These are phyloP conservation scores for Cutaneotrichosporon curvatum DNA, from an alignment of 1,284 basidiomycete genomes.

Conservation along the genomic window DNA sequence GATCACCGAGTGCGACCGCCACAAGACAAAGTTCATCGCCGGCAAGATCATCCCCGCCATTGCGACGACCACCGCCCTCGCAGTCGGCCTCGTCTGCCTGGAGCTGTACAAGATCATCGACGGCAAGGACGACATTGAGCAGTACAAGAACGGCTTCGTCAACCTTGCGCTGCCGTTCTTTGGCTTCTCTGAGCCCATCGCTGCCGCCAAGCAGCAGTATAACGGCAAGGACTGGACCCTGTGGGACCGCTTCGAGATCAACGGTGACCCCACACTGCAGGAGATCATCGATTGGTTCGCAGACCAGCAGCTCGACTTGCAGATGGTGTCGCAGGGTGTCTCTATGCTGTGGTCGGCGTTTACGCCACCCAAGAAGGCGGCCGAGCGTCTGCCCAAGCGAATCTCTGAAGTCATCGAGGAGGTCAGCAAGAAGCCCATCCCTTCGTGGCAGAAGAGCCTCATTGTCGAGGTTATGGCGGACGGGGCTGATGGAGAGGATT, in stretches of 20 bases:
- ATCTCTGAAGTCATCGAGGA: slow-evolving; percentile 86
- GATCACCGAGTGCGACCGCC: slow-evolving; percentile 80
- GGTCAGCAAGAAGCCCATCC: slow-evolving; percentile 88
- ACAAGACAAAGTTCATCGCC: slow-evolving; percentile 96
- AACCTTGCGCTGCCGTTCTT: slow-evolving; percentile 98
- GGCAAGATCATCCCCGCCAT: slow-evolving; percentile 99
- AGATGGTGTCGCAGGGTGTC: slow-evolving; percentile 94
- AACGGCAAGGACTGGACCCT: slow-evolving; percentile 87
- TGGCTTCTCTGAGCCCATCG: slow-evolving; percentile 96
- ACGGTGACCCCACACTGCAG: slow-evolving; percentile 78
- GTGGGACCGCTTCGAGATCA: slow-evolving; percentile 95
- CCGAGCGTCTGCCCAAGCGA: slow-evolving; percentile 78
- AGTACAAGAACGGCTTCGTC: slow-evolving; percentile 98
- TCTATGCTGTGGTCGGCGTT: slow-evolving; percentile 98
- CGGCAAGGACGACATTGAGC: slow-evolving; percentile 83
- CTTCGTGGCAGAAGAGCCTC: slow-evolving; percentile 69
- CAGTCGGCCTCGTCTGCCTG: slow-evolving; percentile 89
- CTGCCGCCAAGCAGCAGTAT: slow-evolving; percentile 79
- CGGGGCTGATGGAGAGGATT: slow-evolving; percentile 73
- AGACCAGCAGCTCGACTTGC: slow-evolving; percentile 73
- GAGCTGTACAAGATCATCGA: slow-evolving; percentile 99
- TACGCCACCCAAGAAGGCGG: slow-evolving; percentile 79
- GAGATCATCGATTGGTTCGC: slow-evolving; percentile 83
- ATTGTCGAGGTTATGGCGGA: slow-evolving; percentile 91
- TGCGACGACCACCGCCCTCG: slow-evolving; percentile 92